Evolutionary conservation across 176 grass and related monocot genomes (phyloP), one percentile per base, ranked within the genome.

Genomic region (Musa troglodytarum): DNA sequence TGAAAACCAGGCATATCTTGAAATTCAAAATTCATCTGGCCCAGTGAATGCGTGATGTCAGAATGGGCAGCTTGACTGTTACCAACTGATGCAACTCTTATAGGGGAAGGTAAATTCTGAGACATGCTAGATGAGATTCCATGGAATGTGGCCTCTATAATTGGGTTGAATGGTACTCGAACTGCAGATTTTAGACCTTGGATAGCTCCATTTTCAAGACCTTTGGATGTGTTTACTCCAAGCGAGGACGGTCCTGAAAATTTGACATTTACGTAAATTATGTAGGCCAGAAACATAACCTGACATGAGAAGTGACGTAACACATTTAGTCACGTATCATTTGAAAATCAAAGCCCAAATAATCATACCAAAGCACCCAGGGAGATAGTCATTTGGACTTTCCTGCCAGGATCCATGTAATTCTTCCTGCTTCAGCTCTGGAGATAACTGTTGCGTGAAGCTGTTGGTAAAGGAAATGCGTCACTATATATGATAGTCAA

Each of bases 101-200:
- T 82, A 85, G 89, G 85, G 1, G 78, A 83, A 6, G 89, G 82
- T 75, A 85, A 14, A 63, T 85, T 88, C 59, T 85, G 83, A 62
- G 83, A 16, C 22, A 74, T 53, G 63, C 50, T 68, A 52, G 73
- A 54, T 66, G 65, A 76, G 52, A 81, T 76, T 28, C 65, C 70
- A 63, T 81, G 74, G 49, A 77, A 63, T 77, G 81, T 72, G 67
- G 72, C 74, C 55, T 87, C 82, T 25, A 82, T 19, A 14, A 78
- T 66, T 17, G 53, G 10, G 69, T 53, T 73, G 21, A 17, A 23
- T 65, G 75, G 75, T 64, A 19, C 58, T 77, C n/a, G 75, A 84
- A 58, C 80, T 59, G 85, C 65, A 69, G 83, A 83, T 83, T 88
- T 85, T 78, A 76, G 74, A 80, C 77, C 43, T 67, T 70, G 54